Evolutionary conservation across 106 monocot genomes (phyloP).

Genomic region (Allium sativum): DNA sequence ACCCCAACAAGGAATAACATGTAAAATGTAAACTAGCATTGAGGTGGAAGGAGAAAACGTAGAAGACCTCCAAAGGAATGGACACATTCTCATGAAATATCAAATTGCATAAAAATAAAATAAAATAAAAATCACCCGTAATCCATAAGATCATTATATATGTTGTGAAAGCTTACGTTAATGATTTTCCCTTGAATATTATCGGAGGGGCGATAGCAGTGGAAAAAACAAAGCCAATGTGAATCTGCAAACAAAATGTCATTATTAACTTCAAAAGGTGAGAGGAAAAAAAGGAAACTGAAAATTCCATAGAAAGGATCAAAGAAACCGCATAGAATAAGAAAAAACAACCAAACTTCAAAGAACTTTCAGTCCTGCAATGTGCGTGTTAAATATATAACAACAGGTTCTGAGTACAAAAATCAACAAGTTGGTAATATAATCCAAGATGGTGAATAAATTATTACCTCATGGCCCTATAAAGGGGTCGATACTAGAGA

Average conservation of each 20-base stretch:
- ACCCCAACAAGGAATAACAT: constrained; percentile 72
- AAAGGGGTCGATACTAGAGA: constrained; percentile 95
- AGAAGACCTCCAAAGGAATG: no score
- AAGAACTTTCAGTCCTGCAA: constrained; percentile 91
- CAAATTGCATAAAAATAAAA: no score
- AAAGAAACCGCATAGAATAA: constrained; percentile 63
- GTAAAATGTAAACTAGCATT: no score
- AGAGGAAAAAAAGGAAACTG: neutral
- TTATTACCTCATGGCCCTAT: constrained; percentile 74
- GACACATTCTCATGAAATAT: no score
- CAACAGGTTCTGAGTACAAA: neutral
- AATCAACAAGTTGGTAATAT: neutral
- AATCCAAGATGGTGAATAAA: neutral
- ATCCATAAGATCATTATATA: no score
- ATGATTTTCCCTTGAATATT: constrained; percentile 75
- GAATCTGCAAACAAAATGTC: constrained; percentile 33
- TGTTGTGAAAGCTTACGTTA: constrained; percentile 70
- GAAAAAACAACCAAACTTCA: constrained; percentile 98
- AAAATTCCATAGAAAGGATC: neutral
- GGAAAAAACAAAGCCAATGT: constrained; percentile 57
- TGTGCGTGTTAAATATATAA: neutral
- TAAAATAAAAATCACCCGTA: no score
- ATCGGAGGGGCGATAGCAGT: constrained; percentile 74
- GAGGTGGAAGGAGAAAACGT: no score
- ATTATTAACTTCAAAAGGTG: neutral